Evolutionary conservation across 352 stramenopile species (phyloP).

Genomic region (Pythium coloratum): DNA sequence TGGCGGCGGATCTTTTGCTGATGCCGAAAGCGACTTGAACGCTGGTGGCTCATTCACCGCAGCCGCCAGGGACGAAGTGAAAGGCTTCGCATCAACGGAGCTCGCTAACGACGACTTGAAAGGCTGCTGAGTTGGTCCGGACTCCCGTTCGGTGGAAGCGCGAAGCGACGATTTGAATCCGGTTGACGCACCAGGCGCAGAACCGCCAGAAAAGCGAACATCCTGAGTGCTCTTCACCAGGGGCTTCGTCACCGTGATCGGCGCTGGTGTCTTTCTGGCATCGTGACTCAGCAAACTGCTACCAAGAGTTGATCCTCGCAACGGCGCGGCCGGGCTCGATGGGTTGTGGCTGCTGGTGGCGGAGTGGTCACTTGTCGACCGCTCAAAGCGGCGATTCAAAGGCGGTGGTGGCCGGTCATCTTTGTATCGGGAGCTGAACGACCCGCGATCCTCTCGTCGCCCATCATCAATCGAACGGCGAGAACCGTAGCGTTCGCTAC

Average conservation of each 20-base stretch:
- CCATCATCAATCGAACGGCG: slow-evolving; percentile 20
- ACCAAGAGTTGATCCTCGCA: slow-evolving; percentile 18
- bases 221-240: slow-evolving; percentile 52
- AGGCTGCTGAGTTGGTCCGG: neutral
- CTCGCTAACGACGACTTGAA: slow-evolving; percentile 11
- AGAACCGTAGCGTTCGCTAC: slow-evolving; percentile 12
- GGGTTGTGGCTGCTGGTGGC: slow-evolving; percentile 8
- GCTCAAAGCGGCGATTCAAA: slow-evolving; percentile 13
- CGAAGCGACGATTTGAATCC: slow-evolving; percentile 19
- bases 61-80: neutral
- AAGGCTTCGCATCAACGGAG: slow-evolving; percentile 1
- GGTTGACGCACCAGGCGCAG: neutral
- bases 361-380: slow-evolving; percentile 24
- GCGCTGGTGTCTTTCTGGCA: slow-evolving; percentile 16
- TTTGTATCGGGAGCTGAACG: slow-evolving; percentile 9
- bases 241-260: slow-evolving; percentile 28
- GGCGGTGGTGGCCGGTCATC: slow-evolving; percentile 8
- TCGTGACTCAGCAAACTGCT: slow-evolving; percentile 16
- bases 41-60: neutral
- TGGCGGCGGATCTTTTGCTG: neutral
- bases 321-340: neutral
- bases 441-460: slow-evolving; percentile 10
- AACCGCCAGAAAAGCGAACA: slow-evolving; percentile 31
- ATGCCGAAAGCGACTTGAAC: slow-evolving; percentile 19
- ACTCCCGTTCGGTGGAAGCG: neutral